phyloP scores from a whole-genome alignment of 1,284 basidiomycete species.

The Lentinus polychrous region DNA sequence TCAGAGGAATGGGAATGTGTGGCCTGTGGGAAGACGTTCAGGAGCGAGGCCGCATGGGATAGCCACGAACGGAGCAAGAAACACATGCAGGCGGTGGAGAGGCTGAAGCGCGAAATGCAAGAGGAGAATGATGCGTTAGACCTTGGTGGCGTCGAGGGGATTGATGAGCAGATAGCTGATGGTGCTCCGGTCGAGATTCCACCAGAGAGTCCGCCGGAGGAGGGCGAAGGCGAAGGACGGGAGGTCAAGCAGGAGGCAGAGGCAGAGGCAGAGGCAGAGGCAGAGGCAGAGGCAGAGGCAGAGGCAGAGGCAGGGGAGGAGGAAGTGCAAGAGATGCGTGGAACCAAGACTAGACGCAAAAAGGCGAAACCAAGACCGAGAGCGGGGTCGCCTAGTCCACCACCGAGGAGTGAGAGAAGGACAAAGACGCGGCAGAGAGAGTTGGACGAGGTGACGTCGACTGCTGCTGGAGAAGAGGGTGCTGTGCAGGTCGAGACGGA shows the following conservation, averaged over 20 bases:
- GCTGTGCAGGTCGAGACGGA: slow-evolving; percentile 4
- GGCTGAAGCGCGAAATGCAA: slow-evolving; percentile 67
- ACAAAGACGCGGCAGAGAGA: slow-evolving; percentile 9
- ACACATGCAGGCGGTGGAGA: slow-evolving; percentile 84
- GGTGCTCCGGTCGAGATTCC: too few relatives aligned
- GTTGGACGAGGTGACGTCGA: too few relatives aligned
- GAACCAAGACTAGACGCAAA: slow-evolving; percentile 2
- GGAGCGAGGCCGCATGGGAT: slow-evolving; percentile 90
- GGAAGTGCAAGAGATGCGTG: slow-evolving; percentile 5
- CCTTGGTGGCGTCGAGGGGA: slow-evolving; percentile 6
- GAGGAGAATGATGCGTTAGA: slow-evolving; percentile 66
- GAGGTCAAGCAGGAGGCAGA: not conserved
- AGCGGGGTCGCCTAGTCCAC: slow-evolving; percentile 15
- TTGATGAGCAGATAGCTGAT: not conserved
- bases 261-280: slow-evolving; percentile 15
- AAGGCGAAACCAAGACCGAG: slow-evolving; percentile 12
- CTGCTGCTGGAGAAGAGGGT: too few relatives aligned
- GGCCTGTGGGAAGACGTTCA: slow-evolving; percentile 89
- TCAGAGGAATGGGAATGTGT: slow-evolving; percentile 89
- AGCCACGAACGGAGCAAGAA: slow-evolving; percentile 97
- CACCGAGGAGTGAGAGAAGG: slow-evolving; percentile 18
- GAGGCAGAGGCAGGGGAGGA: slow-evolving; percentile 18
- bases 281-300: slow-evolving; percentile 12
- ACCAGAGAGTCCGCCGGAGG: too few relatives aligned
- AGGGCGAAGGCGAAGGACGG: too few relatives aligned